phyloP scores from a whole-genome alignment of 192 early-diverging fungal genomes.

The Cladochytrium replicatum region DNA sequence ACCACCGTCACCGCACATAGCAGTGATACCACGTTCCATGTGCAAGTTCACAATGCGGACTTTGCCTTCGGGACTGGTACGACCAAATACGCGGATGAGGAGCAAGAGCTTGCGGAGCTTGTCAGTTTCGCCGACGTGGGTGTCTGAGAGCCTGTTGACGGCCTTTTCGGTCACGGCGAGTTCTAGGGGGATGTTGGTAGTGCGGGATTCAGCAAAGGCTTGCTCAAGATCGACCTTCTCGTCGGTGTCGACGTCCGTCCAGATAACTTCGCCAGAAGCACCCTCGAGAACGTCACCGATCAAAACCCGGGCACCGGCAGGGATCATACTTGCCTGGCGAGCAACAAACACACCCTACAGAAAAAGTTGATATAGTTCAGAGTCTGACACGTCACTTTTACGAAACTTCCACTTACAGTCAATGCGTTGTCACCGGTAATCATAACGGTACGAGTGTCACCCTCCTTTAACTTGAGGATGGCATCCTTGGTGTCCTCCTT shows the following conservation, averaged over 20 bases:
- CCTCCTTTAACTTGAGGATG: slow-evolving; percentile 53
- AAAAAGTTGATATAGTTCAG: too few species aligned
- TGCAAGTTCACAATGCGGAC: slow-evolving; percentile 60
- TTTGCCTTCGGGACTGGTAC: slow-evolving; percentile 74
- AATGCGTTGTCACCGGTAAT: slow-evolving; percentile 73
- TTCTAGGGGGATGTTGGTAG: slow-evolving; percentile 36
- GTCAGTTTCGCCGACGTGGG: slow-evolving; percentile 9
- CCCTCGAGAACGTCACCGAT: slow-evolving; percentile 13
- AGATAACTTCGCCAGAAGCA: slow-evolving; percentile 7
- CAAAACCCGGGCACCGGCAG: slow-evolving; percentile 32
- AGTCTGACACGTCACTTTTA: too few species aligned
- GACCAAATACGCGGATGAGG: slow-evolving; percentile 59
- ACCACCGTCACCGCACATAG: slow-evolving; percentile 83
- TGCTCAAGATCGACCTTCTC: slow-evolving; percentile 2
- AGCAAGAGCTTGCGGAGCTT: slow-evolving; percentile 45
- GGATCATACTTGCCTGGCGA: slow-evolving; percentile 54
- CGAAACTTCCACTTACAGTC: too few species aligned
- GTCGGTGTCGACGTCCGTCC: slow-evolving; percentile 51
- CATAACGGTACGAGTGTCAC: slow-evolving; percentile 66
- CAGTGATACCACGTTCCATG: slow-evolving; percentile 69
- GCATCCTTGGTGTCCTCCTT: slow-evolving; percentile 60
- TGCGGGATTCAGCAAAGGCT: slow-evolving; percentile 2
- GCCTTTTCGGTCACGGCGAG: slow-evolving; percentile 64
- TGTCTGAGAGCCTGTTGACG: slow-evolving; percentile 48
- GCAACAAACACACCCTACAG: slow-evolving; percentile 63